These are phyloP conservation scores for Boechera retrofracta DNA, from an alignment of 345 rosid genomes.

Conservation along the genomic window DNA sequence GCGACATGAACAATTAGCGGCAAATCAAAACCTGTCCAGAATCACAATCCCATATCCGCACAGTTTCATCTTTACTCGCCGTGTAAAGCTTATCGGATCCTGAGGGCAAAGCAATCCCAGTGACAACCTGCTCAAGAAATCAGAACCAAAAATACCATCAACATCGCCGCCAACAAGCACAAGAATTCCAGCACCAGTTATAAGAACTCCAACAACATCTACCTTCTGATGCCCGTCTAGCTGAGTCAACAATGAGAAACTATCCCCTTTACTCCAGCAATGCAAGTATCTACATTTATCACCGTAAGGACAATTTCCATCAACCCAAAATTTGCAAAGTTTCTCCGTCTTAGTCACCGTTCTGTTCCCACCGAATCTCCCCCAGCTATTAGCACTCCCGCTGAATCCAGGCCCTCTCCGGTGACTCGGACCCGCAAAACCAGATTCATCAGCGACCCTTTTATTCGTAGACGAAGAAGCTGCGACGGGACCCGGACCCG, in stretches of 20 bases:
- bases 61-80: constrained; percentile 81
- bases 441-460: constrained; percentile 68
- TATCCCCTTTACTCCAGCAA: constrained; percentile 81
- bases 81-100: constrained; percentile 89
- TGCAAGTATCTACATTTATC: constrained; percentile 82
- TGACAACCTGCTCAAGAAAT: constrained; percentile 61
- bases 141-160: constrained; percentile 2
- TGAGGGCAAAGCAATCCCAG: constrained; percentile 84
- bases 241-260: constrained; percentile 71
- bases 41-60: constrained; percentile 88
- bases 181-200: neutral
- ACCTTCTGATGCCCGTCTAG: constrained; percentile 96
- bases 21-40: constrained; percentile 82
- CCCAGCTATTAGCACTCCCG: constrained; percentile 53
- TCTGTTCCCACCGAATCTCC: constrained; percentile 61
- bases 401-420: constrained; percentile 62
- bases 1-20: neutral
- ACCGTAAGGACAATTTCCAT: constrained; percentile 75
- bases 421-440: constrained; percentile 58
- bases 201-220: neutral
- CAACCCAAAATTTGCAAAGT: constrained; percentile 83
- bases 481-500: constrained; percentile 32
- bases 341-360: constrained; percentile 64
- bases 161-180: constrained; percentile 20
- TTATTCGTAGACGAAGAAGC: constrained; percentile 49